These are phyloP conservation scores for Trifolium repens DNA, from an alignment of 306 rosid species.

Conservation along the genomic window DNA sequence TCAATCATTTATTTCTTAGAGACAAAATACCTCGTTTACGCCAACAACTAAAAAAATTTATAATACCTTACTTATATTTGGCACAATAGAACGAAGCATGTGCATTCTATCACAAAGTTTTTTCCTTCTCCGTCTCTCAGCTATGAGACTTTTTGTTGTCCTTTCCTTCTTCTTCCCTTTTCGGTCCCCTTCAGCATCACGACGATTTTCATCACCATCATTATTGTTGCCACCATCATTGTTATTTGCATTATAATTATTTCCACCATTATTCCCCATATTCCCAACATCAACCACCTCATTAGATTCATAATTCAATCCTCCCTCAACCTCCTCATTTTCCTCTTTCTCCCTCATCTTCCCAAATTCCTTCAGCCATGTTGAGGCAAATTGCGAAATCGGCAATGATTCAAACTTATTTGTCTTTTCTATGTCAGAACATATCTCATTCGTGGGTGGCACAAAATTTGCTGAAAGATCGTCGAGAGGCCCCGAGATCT, in stretches of 20 bases:
- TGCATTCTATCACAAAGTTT: slow-evolving; percentile 87
- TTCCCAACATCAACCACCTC: slow-evolving; percentile 52
- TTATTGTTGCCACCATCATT: neutral
- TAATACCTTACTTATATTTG: slow-evolving; percentile 90
- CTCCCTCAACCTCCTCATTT: slow-evolving; percentile 58
- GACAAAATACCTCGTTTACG: no score
- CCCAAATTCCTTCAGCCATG: slow-evolving; percentile 39
- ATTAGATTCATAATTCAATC: slow-evolving; percentile 66
- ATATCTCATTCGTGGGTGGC: slow-evolving; percentile 65
- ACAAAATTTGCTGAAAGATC: slow-evolving; percentile 51
- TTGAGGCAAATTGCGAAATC: slow-evolving; percentile 1
- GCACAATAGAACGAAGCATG: slow-evolving; percentile 92
- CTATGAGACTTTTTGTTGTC: slow-evolving; percentile 90
- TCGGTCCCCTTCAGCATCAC: slow-evolving; percentile 48
- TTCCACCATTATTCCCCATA: slow-evolving; percentile 51
- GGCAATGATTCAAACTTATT: slow-evolving; percentile 39
- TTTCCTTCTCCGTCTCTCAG: slow-evolving; percentile 90
- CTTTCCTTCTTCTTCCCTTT: slow-evolving; percentile 80
- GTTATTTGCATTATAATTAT: slow-evolving; percentile 52
- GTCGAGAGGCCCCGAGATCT: slow-evolving; percentile 50
- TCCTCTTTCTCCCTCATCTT: slow-evolving; percentile 40
- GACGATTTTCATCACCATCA: neutral
- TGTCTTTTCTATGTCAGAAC: slow-evolving; percentile 36
- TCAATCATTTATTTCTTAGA: no score
- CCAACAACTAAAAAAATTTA: no score